phyloP scores from a whole-genome alignment of 257 asterid genomes.

The Ajuga chamaepitys region DNA sequence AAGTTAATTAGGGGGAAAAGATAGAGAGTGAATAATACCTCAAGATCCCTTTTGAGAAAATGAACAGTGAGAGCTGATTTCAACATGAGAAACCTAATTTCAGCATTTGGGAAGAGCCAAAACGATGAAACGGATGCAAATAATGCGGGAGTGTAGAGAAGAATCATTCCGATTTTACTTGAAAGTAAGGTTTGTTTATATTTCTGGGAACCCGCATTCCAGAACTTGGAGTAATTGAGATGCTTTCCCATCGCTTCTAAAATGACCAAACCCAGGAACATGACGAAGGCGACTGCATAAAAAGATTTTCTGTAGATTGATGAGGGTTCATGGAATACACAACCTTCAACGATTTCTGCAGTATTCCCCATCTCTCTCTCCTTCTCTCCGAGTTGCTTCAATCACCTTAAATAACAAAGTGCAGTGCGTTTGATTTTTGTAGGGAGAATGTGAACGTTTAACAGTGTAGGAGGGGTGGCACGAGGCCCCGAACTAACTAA shows the following conservation, averaged over 20 bases:
- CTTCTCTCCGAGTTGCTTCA: not conserved
- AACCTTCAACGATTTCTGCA: slow-evolving; percentile 12
- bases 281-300: slow-evolving; percentile 19
- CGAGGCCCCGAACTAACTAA: too few relatives aligned
- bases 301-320: slow-evolving; percentile 27
- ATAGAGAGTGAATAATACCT: slow-evolving; percentile 29
- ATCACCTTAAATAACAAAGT: too few relatives aligned
- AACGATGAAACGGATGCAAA: slow-evolving; percentile 52
- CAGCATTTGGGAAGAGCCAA: slow-evolving; percentile 34
- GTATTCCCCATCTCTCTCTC: slow-evolving; percentile 6
- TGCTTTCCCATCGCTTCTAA: slow-evolving; percentile 49
- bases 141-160: slow-evolving; percentile 54
- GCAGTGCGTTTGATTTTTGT: too few relatives aligned
- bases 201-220: slow-evolving; percentile 24
- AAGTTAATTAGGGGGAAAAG: not conserved
- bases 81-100: slow-evolving; percentile 50
- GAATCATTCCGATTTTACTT: slow-evolving; percentile 57
- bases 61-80: slow-evolving; percentile 53
- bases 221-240: slow-evolving; percentile 71
- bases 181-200: slow-evolving; percentile 20
- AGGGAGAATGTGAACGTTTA: too few relatives aligned
- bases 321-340: slow-evolving; percentile 25
- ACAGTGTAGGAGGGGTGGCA: too few relatives aligned
- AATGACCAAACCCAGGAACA: slow-evolving; percentile 22
- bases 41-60: slow-evolving; percentile 66